Evolutionary conservation across 192 early-diverging fungal genomes (phyloP), one percentile per base, ranked within the genome.

Genomic region (Linderina pennispora): DNA sequence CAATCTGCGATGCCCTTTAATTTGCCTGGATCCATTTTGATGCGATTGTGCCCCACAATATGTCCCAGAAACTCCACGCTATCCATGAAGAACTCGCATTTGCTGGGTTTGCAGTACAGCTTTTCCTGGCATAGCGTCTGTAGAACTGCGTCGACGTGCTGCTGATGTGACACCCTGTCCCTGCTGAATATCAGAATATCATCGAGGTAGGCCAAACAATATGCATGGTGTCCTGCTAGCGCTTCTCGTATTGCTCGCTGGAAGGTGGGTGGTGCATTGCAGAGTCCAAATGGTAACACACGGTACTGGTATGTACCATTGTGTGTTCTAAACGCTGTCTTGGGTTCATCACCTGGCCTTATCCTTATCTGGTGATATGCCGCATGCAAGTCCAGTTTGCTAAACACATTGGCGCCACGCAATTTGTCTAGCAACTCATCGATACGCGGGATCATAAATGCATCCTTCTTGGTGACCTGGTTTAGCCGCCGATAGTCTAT

Each of bases 261-360:
- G 54, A 88, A 86, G 0, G 73, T 60, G 0, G 69, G 78, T 0
- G 81, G 78, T 0, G 74, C 76, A 50, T 83, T 85, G 15, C 61
- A 68, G 2, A 86, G 40, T 0, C 84, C 82, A 45, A 84, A 82
- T 0, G 81, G 81, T 39, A 88, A 35, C 3, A 85, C 81, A 0
- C 41, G 25, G 32, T 58, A 81, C 43, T 86, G 55, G 51, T 45
- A 86, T 1, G 40, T 51, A 1, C 73, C 66, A 0, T 50, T 54
- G 0, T 44, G 23, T 0, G 76, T 72, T 0, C 46, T 14, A 36
- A 77, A 80, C 5, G 78, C 65, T 16, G 61, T 80, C 45, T 81
- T 80, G 0, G 19, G 18, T 1, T 62, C 34, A 24, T 80, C 69
- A 0, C 22, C 50, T 21, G 48, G 11, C 14, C 36, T 1, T 0